These are phyloP conservation scores for Yarrowia alimentaria DNA, from an alignment of 805 yeast species.

Conservation along the genomic window DNA sequence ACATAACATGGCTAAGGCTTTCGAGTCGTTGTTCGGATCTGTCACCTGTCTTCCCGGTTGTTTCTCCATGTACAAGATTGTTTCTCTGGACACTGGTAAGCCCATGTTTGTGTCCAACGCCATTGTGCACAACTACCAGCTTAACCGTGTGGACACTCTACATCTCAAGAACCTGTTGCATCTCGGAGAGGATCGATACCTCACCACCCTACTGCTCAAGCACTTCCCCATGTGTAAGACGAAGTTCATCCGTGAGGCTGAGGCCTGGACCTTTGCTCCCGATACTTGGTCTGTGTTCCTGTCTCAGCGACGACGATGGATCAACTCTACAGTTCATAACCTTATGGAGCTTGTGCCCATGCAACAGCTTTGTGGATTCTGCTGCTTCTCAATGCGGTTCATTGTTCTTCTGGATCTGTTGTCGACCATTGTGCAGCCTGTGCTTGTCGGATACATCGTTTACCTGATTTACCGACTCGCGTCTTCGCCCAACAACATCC, in stretches of 20 bases:
- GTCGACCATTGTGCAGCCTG: conserved; percentile 61
- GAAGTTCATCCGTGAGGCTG: conserved; percentile 56
- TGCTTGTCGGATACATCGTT: conserved; percentile 49
- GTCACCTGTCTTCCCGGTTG: conserved; percentile 68
- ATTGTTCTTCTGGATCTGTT: conserved; percentile 56
- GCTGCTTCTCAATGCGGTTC: conserved; percentile 64
- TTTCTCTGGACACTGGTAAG: conserved; percentile 54
- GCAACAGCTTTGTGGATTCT: conserved; percentile 61
- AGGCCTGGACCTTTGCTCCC: conserved; percentile 60
- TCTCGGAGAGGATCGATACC: conserved; percentile 61
- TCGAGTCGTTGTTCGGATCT: conserved; percentile 60
- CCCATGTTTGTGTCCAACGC: conserved; percentile 62
- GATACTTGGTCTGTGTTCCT: conserved; percentile 55
- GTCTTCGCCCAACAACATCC: conserved; percentile 49
- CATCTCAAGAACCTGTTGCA: conserved; percentile 60
- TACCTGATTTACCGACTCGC: conserved; percentile 54
- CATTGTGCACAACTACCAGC: conserved; percentile 55
- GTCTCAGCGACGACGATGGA: conserved; percentile 69
- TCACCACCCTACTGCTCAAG: conserved; percentile 55
- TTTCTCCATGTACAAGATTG: conserved; percentile 57
- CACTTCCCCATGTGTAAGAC: conserved; percentile 58
- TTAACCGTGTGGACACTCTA: conserved; percentile 56
- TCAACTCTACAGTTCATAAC: conserved; percentile 63
- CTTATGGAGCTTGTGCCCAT: conserved; percentile 59
- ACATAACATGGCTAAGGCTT: conserved; percentile 62